phyloP scores from a whole-genome alignment of 225 moss, liverwort and hornwort species.

The Polytrichum commune region DNA sequence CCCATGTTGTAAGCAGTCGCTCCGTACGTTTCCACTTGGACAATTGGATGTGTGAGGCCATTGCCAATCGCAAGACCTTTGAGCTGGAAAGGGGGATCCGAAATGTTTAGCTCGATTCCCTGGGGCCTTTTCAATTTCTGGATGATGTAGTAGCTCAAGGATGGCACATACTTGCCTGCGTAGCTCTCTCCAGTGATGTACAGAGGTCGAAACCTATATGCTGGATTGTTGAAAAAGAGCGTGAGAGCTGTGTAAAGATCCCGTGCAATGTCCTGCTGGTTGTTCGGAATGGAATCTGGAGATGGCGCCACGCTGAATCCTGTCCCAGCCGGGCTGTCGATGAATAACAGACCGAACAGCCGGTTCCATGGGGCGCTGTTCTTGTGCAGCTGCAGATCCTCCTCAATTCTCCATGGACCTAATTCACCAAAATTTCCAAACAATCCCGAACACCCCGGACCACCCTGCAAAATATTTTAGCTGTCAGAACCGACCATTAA shows the following conservation, averaged over 20 bases:
- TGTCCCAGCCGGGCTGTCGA: constrained; percentile 50
- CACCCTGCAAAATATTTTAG: constrained; percentile 22
- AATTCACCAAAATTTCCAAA: constrained; percentile 51
- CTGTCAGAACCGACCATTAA: neutral
- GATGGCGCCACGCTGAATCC: constrained; percentile 47
- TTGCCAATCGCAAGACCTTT: constrained; percentile 48
- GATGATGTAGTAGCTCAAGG: constrained; percentile 37
- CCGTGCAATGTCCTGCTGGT: constrained; percentile 32
- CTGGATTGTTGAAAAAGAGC: constrained; percentile 29
- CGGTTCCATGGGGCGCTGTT: constrained; percentile 44
- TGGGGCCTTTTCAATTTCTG: constrained; percentile 1
- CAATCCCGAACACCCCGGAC: constrained; percentile 48
- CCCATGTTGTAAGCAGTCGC: constrained; percentile 47
- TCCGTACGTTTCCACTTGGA: constrained; percentile 38
- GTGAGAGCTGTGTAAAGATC: constrained; percentile 34
- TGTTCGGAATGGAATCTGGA: constrained; percentile 24
- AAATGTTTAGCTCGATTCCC: constrained; percentile 11
- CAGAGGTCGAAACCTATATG: constrained; percentile 24
- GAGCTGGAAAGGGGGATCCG: constrained; percentile 26
- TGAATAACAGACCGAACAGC: constrained; percentile 42
- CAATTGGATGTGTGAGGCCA: constrained; percentile 45
- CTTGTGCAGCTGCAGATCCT: constrained; percentile 28
- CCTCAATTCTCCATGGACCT: constrained; percentile 45
- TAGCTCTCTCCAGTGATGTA: constrained; percentile 54
- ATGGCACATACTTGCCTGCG: constrained; percentile 39